Percentiles rank a stretch among this genome's conserved stretches.
Conservation (phyloP, 2,329 filamentous ascomycete genomes). For the Neofusicoccum sp. region DNA sequence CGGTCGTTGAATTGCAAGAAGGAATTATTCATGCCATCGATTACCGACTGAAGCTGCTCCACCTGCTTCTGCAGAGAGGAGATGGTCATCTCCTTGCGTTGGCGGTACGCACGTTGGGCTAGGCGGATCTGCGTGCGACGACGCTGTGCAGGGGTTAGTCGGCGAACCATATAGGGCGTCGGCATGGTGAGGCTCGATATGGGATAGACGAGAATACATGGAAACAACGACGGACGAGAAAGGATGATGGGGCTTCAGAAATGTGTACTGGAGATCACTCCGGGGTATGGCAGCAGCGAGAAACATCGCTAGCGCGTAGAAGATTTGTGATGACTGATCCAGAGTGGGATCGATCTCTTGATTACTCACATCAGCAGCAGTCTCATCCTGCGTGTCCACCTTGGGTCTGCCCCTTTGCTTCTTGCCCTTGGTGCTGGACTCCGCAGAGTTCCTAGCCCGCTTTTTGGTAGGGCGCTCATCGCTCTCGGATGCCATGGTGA, state of each 20-base stretch:
- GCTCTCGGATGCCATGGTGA: slow-evolving; percentile 13
- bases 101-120: slow-evolving; percentile 81
- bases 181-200: background rate
- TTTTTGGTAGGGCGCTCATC: slow-evolving; percentile 36
- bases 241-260: background rate
- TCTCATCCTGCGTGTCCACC: slow-evolving; percentile 76
- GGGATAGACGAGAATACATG: background rate
- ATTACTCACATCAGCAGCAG: slow-evolving; percentile 71
- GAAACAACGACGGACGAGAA: background rate
- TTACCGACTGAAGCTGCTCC: slow-evolving; percentile 66
- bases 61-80: slow-evolving; percentile 71
- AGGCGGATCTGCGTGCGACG: slow-evolving; percentile 85
- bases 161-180: slow-evolving; percentile 13
- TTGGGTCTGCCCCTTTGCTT: slow-evolving; percentile 73
- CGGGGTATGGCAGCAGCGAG: background rate
- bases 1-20: slow-evolving; percentile 64
- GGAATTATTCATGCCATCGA: slow-evolving; percentile 73
- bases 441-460: slow-evolving; percentile 32
- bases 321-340: slow-evolving; percentile 19
- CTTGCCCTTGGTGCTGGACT: slow-evolving; percentile 37
- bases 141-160: slow-evolving; percentile 53
- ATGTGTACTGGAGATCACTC: background rate
- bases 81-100: slow-evolving; percentile 82
- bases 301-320: slow-evolving; percentile 1
- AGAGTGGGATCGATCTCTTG: slow-evolving; percentile 5